Conservation (phyloP, 257 asterid species). For the Haberlea rhodopensis region DNA sequence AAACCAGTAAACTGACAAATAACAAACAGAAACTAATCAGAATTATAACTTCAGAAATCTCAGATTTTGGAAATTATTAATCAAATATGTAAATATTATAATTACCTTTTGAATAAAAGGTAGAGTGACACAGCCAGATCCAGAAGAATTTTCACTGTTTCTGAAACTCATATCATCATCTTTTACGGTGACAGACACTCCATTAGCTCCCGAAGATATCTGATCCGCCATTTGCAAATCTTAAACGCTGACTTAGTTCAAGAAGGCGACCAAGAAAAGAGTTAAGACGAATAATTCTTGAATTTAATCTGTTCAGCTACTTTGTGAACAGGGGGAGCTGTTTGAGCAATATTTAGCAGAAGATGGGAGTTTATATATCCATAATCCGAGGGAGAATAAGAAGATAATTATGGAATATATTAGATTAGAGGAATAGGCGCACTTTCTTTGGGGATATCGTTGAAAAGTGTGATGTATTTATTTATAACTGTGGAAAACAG, state of each 20-base stretch:
- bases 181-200: conserved; percentile 43
- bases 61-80: too few relatives aligned
- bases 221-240: conserved; percentile 44
- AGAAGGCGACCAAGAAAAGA: neutral
- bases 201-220: conserved; percentile 42
- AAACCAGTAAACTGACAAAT: too few relatives aligned
- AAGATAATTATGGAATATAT: conserved; percentile 14
- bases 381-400: conserved; percentile 2
- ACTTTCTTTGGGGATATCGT: conserved; percentile 27
- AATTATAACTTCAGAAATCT: too few relatives aligned
- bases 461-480: conserved; percentile 38
- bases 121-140: conserved; percentile 40
- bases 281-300: neutral
- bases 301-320: too few relatives aligned
- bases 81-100: neutral
- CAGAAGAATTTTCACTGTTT: conserved; percentile 23
- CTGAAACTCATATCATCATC: conserved; percentile 37
- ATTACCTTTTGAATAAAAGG: conserved; percentile 78
- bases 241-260: neutral
- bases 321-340: too few relatives aligned
- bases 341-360: neutral
- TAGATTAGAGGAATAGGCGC: conserved; percentile 27
- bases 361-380: conserved; percentile 26
- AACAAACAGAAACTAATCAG: too few relatives aligned
- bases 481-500: neutral